phyloP scores from a whole-genome alignment of 768 basidiomycete species.

The Lactarius tabidus region DNA sequence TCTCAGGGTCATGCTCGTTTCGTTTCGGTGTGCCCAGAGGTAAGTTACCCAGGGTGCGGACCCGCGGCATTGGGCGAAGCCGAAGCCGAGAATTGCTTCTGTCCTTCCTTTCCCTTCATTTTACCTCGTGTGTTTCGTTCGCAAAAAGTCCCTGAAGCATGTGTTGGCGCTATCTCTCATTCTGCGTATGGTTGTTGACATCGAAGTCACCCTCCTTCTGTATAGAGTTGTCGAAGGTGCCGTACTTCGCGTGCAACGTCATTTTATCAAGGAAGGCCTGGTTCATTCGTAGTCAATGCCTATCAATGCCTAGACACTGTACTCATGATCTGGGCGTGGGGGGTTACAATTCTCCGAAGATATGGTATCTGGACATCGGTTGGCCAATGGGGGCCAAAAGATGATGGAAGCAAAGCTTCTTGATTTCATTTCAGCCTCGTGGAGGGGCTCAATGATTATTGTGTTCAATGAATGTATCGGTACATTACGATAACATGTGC shows the following conservation, averaged over 20 bases:
- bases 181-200: conserved; percentile 62
- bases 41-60: too few species aligned
- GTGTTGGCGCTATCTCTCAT: conserved; percentile 63
- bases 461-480: conserved; percentile 13
- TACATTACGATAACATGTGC: conserved; percentile 21
- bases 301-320: neutral
- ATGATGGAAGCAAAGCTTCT: conserved; percentile 3
- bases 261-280: conserved; percentile 53
- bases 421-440: conserved; percentile 8
- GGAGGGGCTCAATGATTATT: conserved; percentile 3
- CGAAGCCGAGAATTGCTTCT: neutral
- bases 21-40: too few species aligned
- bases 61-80: neutral
- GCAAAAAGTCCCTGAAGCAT: conserved; percentile 54
- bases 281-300: conserved; percentile 31
- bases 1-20: neutral
- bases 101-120: neutral
- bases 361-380: conserved; percentile 64
- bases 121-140: conserved; percentile 20
- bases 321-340: conserved; percentile 20
- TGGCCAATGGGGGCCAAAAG: conserved; percentile 28
- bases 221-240: conserved; percentile 47
- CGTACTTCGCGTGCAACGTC: conserved; percentile 44
- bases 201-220: conserved; percentile 54
- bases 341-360: conserved; percentile 31